A percentile compares a stretch with the other conserved stretches of the same genome.
Conservation (phyloP, 139 green algal species). For the Chlorokybus atmophyticus region DNA sequence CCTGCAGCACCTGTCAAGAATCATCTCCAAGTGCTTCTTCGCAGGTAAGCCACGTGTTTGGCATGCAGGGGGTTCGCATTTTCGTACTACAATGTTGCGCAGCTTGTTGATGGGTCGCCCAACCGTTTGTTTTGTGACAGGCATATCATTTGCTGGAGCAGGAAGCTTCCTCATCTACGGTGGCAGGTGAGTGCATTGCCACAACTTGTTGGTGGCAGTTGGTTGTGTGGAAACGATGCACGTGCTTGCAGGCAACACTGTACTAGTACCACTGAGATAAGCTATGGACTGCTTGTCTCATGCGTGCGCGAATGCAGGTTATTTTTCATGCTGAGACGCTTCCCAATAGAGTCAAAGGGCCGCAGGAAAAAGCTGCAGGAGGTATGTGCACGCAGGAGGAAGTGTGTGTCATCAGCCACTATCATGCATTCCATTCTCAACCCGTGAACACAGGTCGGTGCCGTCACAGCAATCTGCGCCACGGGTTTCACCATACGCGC, state of each 20-base stretch:
- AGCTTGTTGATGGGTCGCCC: no score
- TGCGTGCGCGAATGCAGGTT: no score
- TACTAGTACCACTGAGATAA: no score
- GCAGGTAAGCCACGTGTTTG: no score
- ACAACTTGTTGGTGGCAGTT: no score
- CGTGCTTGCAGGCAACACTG: neutral
- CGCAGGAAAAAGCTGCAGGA: constrained; percentile 91
- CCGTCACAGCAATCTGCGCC: constrained; percentile 84
- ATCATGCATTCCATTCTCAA: no score
- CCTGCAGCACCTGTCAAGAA: no score
- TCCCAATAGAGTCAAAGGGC: constrained; percentile 85
- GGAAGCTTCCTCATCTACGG: constrained; percentile 87
- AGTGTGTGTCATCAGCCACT: neutral
- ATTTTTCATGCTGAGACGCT: constrained; percentile 83
- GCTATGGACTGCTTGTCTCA: no score
- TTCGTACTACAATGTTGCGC: no score
- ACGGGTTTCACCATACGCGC: constrained; percentile 62
- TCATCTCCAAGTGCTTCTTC: no score
- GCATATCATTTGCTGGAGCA: constrained; percentile 60
- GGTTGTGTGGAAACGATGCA: neutral
- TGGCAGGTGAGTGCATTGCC: constrained; percentile 48
- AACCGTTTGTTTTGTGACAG: no score
- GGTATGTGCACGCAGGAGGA: constrained; percentile 25
- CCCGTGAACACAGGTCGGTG: constrained; percentile 42
- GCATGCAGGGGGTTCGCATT: no score